Evolutionary conservation across 1,284 basidiomycete species (phyloP).

Genomic region (Polyporus tsugae): DNA sequence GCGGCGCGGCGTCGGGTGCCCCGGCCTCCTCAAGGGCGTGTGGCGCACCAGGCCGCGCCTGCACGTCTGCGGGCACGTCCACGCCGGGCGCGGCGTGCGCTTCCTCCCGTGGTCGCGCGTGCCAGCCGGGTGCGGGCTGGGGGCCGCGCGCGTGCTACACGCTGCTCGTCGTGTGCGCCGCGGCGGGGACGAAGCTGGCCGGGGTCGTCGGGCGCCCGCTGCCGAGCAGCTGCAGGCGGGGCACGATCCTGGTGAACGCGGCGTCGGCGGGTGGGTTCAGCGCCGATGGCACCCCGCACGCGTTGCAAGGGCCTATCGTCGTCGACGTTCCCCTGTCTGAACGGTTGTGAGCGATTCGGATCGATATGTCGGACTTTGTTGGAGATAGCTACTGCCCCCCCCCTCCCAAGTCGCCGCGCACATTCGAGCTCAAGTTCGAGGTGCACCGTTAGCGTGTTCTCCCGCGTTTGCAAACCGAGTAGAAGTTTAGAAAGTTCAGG

Average conservation of each 20-base stretch:
- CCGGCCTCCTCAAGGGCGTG: slow-evolving; percentile 42
- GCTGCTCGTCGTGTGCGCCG: slow-evolving; percentile 19
- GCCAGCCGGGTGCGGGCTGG: slow-evolving; percentile 27
- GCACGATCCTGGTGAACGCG: slow-evolving; percentile 27
- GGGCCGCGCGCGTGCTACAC: slow-evolving; percentile 34
- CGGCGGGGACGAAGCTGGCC: slow-evolving; percentile 11
- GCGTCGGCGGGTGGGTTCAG: slow-evolving; percentile 7
- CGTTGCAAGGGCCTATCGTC: slow-evolving; percentile 12
- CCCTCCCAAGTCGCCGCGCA: background rate
- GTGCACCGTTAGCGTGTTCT: background rate
- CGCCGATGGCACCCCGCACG: background rate
- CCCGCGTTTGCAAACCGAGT: background rate
- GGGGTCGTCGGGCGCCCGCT: background rate
- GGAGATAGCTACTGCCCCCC: background rate
- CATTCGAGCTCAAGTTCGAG: background rate
- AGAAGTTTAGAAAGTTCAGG: background rate
- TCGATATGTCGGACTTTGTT: background rate
- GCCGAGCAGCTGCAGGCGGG: background rate
- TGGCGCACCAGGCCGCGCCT: slow-evolving; percentile 46
- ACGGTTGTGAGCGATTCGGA: background rate
- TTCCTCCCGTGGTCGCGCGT: slow-evolving; percentile 42
- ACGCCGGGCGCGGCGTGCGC: slow-evolving; percentile 47
- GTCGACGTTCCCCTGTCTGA: slow-evolving; percentile 19
- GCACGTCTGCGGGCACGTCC: slow-evolving; percentile 54
- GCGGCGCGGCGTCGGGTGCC: slow-evolving; percentile 39